Evolutionary conservation across 371 early-diverging fungal species (phyloP), one percentile per base, ranked within the genome.

Genomic region (Mortierella polycephala): DNA sequence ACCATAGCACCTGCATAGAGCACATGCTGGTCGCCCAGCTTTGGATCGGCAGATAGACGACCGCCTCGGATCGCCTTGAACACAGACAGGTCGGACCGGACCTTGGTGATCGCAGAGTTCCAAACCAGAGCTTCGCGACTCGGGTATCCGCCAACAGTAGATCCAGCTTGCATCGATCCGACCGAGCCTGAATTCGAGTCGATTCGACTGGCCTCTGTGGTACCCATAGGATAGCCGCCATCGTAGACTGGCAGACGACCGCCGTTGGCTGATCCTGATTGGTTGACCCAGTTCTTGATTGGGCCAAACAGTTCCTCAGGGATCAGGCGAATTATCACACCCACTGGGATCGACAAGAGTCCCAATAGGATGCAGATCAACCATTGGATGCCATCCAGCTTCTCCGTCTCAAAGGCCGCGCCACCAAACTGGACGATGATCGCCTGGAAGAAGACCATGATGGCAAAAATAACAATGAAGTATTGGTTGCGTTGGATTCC

Each of bases 321-420:
- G 0, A 91, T 69, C 23, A 91, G 67, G 6, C 95, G 89, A 63
- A 94, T 75, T 37, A 93, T 30, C 5, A 85, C 84, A 57, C 94
- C 96, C 41, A 92, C 69, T 7, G 93, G 93, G 7, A 96, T 63
- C 0, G 92, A 90, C 7, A 92, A 58, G 55, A 86, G 42, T 42
- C 94, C 95, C 60, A 93, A 70, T 1, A 85, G 13, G 13, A 95
- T 62, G 69, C 91, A 89, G 20, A 93, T 68, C 0, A 63, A 69
- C 96, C 95, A 96, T n/a, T 91, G 86, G 14, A 53, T 45, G 7
- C 59, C 82, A 50, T 53, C 77, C 2, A 95, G 65, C 7, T 84
- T 85, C 1, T 72, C 71, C 0, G 89, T 86, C 66, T 85, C 75
- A 70, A 92, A 91, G 21, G 92, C 91, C 37, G 76, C 72, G 40